phyloP scores from a whole-genome alignment of 2,329 filamentous ascomycete genomes.

The Pseudopithomyces maydicus region DNA sequence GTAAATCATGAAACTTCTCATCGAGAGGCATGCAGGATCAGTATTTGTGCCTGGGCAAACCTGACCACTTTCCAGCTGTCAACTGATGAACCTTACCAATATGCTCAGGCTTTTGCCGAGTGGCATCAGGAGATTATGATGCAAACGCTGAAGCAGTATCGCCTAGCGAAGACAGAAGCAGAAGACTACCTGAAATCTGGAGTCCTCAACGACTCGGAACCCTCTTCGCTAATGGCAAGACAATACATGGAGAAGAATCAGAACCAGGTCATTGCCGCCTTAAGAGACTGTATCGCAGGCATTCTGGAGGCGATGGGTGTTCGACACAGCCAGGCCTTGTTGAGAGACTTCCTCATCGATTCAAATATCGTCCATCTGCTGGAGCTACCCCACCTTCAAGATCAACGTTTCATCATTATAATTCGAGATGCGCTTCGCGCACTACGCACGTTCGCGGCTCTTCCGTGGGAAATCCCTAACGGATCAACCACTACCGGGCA shows the following conservation, averaged over 20 bases:
- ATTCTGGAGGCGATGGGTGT: slow-evolving; percentile 55
- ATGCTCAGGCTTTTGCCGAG: slow-evolving; percentile 55
- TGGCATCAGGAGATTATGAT: slow-evolving; percentile 62
- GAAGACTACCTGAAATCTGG: slow-evolving; percentile 56
- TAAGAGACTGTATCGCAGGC: slow-evolving; percentile 58
- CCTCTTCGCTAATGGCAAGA: slow-evolving; percentile 56
- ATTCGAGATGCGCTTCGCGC: slow-evolving; percentile 58
- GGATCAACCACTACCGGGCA: slow-evolving; percentile 37
- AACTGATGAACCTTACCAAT: slow-evolving; percentile 52
- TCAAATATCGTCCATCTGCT: slow-evolving; percentile 54
- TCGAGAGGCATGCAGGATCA: slow-evolving; percentile 63
- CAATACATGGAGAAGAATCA: slow-evolving; percentile 62
- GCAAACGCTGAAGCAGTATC: slow-evolving; percentile 60
- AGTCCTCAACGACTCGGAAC: slow-evolving; percentile 40
- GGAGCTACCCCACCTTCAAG: slow-evolving; percentile 57
- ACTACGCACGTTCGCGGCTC: slow-evolving; percentile 47
- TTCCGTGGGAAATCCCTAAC: slow-evolving; percentile 15
- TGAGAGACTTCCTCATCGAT: slow-evolving; percentile 51
- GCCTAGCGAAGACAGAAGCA: slow-evolving; percentile 61
- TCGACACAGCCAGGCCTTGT: slow-evolving; percentile 46
- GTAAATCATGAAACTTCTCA: slow-evolving; percentile 64
- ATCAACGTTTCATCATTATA: slow-evolving; percentile 50
- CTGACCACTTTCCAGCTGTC: slow-evolving; percentile 63
- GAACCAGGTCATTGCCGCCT: slow-evolving; percentile 59
- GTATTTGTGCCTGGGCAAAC: slow-evolving; percentile 62